These are phyloP conservation scores for Metschnikowia lachancei DNA, from an alignment of 805 yeast species.

Conservation along the genomic window DNA sequence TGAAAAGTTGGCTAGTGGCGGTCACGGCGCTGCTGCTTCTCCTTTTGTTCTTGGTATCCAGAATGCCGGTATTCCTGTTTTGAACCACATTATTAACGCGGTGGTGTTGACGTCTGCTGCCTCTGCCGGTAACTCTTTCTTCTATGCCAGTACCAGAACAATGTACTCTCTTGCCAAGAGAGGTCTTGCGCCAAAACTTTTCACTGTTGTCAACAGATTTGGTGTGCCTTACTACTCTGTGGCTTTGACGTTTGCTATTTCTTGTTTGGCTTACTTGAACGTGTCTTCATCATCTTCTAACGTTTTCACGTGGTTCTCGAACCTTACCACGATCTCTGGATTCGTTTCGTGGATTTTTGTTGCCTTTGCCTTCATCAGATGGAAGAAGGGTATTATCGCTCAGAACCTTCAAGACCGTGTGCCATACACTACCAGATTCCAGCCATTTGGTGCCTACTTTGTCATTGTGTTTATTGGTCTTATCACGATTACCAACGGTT, in stretches of 20 bases:
- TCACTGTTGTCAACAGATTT: constrained; percentile 30
- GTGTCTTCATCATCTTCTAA: constrained; percentile 49
- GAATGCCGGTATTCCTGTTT: constrained; percentile 56
- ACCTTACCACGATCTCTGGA: constrained; percentile 64
- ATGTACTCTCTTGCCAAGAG: constrained; percentile 20
- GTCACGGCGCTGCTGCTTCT: constrained; percentile 56
- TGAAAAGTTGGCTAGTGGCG: constrained; percentile 23
- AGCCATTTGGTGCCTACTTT: constrained; percentile 58
- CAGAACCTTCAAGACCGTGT: constrained; percentile 54
- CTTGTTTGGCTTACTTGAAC: constrained; percentile 53
- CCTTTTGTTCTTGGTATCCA: constrained; percentile 85
- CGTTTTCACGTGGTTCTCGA: constrained; percentile 65
- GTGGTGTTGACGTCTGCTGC: constrained; percentile 65
- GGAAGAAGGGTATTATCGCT: constrained; percentile 59
- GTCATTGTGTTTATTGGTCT: constrained; percentile 48
- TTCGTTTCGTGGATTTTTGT: constrained; percentile 62
- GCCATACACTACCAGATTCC: constrained; percentile 54
- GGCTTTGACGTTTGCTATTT: constrained; percentile 32
- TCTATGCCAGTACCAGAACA: constrained; percentile 21
- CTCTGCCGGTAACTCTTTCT: constrained; percentile 27
- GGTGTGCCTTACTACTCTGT: constrained; percentile 46
- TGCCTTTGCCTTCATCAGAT: constrained; percentile 53
- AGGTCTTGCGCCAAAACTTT: constrained; percentile 20
- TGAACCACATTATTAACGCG: constrained; percentile 79
- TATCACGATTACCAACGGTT: constrained; percentile 70